Evolutionary conservation across 345 rosid species (phyloP), one percentile per base, ranked within the genome.

Genomic region (Adansonia digitata): DNA sequence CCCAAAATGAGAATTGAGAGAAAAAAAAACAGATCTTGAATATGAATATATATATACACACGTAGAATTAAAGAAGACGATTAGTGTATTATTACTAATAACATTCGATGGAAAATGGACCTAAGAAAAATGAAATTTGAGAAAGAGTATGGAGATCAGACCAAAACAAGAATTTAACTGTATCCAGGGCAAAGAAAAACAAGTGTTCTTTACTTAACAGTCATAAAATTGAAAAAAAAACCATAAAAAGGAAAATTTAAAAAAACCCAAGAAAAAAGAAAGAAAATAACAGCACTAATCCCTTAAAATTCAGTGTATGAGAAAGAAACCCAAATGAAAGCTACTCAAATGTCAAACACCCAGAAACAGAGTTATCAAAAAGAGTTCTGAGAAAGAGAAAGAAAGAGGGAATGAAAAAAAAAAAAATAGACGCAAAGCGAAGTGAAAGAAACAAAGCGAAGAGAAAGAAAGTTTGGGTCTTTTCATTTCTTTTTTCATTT

Each of bases 171-270:
- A 17, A 31, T 57, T 68, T 77, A 69, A 67, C 27, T 57, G 66
- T 60, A 70, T 77, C 71, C 57, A 74, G 77, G 74, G 75, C 81
- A 74, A 39, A 57, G 68, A 69, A 61, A 75, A 69, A n/a, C 69
- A 37, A 37, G 29, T 34, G 83, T 67, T 65, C 56, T 76, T 76
- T 57, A 18, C 77, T 57, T 31, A 62, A 71, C 73, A 15, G 34
- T 40, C 66, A 29, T 5, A 70, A 42, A 43, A 49, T 34, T 1
- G 9, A 7, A 43, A 43, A 11, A 43, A 43, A 43, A 9, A 49
- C 0, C 15, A 17, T 12, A 13, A 56, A 69, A 68, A 40, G 37
- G 24, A 0, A 31, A 63, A 17, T 43, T 17, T 12, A 35, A 34
- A 31, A 31, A 40, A 40, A 39, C 48, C 26, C n/a, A 65, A 18